Evolutionary conservation across 352 stramenopile species (phyloP).

Genomic region (Phytophthora aleatoria): DNA sequence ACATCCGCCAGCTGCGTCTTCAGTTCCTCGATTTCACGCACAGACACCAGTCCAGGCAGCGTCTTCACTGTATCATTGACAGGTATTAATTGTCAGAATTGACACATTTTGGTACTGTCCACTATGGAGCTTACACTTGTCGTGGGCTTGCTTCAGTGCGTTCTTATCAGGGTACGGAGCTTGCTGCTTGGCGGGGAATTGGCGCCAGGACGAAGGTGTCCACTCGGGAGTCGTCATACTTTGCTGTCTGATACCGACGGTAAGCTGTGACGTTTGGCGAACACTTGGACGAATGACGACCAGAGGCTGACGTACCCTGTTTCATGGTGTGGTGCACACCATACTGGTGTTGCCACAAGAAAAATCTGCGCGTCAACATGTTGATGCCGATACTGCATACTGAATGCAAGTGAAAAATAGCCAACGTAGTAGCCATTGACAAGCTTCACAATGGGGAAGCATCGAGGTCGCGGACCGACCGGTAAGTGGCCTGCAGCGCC

Average conservation of each 20-base stretch:
- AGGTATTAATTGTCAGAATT: slow-evolving; percentile 4
- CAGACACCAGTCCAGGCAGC: slow-evolving; percentile 94
- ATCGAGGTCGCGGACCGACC: slow-evolving; percentile 11
- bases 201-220: slow-evolving; percentile 76
- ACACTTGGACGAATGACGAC: slow-evolving; percentile 28
- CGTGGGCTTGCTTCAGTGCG: slow-evolving; percentile 73
- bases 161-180: slow-evolving; percentile 69
- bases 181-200: slow-evolving; percentile 85
- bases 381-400: slow-evolving; percentile 13
- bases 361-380: slow-evolving; percentile 27
- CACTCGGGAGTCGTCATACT: slow-evolving; percentile 36
- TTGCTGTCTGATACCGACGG: background rate
- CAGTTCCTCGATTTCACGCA: slow-evolving; percentile 94
- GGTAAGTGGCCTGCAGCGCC: slow-evolving; percentile 9
- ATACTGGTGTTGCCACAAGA: slow-evolving; percentile 26
- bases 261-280: slow-evolving; percentile 9
- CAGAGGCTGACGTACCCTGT: slow-evolving; percentile 17
- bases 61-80: slow-evolving; percentile 63
- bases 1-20: slow-evolving; percentile 93
- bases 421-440: slow-evolving; percentile 10
- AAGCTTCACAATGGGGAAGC: slow-evolving; percentile 32
- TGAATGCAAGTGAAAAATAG: slow-evolving; percentile 14
- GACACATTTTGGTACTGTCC: background rate
- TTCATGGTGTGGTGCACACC: slow-evolving; percentile 19
- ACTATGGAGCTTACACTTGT: slow-evolving; percentile 55